Evolutionary conservation across 2,329 filamentous ascomycete species (phyloP).

Genomic region (Huntiella bhutanensis): DNA sequence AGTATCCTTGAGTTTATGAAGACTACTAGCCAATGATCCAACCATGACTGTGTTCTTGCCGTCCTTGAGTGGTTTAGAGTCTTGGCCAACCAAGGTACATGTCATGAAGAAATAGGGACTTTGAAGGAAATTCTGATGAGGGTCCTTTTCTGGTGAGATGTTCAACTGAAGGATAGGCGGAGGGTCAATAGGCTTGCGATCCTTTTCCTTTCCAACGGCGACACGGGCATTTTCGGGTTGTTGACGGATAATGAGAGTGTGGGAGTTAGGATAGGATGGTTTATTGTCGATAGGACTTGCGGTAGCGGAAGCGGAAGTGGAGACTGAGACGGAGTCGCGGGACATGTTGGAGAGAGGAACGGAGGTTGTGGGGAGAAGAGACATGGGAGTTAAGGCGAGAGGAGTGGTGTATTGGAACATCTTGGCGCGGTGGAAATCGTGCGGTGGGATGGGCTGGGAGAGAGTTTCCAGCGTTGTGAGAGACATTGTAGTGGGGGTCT

Average conservation of each 20-base stretch:
- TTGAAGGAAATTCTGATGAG: conserved; percentile 23
- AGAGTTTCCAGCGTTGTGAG: conserved; percentile 2
- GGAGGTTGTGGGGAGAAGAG: background rate
- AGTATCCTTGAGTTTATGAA: conserved; percentile 64
- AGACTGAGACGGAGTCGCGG: background rate
- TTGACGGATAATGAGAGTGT: conserved; percentile 38
- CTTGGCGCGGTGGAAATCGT: conserved; percentile 10
- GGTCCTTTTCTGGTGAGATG: conserved; percentile 24
- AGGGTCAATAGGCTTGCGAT: conserved; percentile 74
- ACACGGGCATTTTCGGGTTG: conserved; percentile 49
- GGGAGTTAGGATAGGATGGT: conserved; percentile 2
- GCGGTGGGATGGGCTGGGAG: conserved; percentile 6
- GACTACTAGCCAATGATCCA: conserved; percentile 60
- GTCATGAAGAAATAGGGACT: conserved; percentile 30
- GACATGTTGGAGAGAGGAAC: background rate
- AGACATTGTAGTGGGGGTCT: conserved; percentile 1
- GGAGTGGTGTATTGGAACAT: conserved; percentile 9
- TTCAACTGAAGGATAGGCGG: conserved; percentile 62
- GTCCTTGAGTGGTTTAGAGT: conserved; percentile 20
- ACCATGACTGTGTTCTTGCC: conserved; percentile 33
- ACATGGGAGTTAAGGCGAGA: conserved; percentile 7
- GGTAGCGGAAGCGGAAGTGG: background rate
- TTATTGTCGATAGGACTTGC: conserved; percentile 4
- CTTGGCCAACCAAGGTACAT: conserved; percentile 25
- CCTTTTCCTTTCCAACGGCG: conserved; percentile 58